Evolutionary conservation across 208 protist genomes (phyloP), one percentile per base, ranked within the genome.

Genomic region (Trypanosoma lewisi): DNA sequence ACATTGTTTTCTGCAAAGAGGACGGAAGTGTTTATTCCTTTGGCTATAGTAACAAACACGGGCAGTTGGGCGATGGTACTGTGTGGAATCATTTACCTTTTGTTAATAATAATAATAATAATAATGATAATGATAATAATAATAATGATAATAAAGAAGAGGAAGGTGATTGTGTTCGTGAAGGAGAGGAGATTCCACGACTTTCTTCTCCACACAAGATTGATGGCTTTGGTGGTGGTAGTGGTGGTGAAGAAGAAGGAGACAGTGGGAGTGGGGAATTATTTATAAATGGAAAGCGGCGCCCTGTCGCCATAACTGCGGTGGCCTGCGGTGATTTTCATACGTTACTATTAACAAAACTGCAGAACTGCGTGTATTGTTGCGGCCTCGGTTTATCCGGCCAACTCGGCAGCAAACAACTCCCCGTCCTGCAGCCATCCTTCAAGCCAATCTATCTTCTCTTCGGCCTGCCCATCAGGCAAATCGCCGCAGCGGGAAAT

Each of bases 1-100:
- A 95, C 70, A 80, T 95, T 70, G 89, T 89, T 21, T 92, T 85
- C 66, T 92, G 85, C 69, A 95, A 83, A 9, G 63, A 66, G 4
- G 78, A 78, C 11, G 89, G 89, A 41, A 71, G 73, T 2, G 82
- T 91, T 7, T 91, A 82, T 77, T 88, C 59, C 19, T 89, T 83
- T 52, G 85, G 89, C 50, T 92, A 78, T 62, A 70, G 78, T 59
- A 95, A 95, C 57, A 73, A 57, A 17, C 80, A 89, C 65, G 89
- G 89, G 11, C 89, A 95, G 74, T 77, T 95, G 27, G 89, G 89
- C 19, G 84, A 92, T 63, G 89, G 83, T 30, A 82, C 74, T 3
- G 75, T 95, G 31, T 95, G 89, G 86, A 27, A 30, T 11, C 62
- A 16, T 53, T 50, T 11, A 48, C 25, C 62, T n/a, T 51, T 4